Evolutionary conservation across 345 rosid species (phyloP).

Genomic region (Gossypium rotundifolium): DNA sequence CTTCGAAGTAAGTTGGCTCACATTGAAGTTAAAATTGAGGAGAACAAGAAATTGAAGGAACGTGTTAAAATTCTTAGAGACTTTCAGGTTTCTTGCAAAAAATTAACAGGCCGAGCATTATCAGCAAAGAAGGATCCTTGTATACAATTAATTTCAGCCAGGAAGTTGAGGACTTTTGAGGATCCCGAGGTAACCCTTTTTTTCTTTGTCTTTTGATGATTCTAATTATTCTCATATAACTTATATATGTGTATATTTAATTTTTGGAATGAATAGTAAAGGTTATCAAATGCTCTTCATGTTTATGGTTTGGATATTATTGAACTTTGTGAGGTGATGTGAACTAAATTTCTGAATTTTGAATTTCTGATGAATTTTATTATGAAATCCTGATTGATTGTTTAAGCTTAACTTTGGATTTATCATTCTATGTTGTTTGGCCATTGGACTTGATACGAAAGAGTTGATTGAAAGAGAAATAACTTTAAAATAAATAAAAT

Average conservation of each 20-base stretch:
- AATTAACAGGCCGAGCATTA: constrained; percentile 51
- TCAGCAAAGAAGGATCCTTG: constrained; percentile 72
- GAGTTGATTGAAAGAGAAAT: too few relatives aligned
- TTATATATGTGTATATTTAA: not conserved
- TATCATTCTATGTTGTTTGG: too few relatives aligned
- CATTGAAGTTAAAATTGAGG: constrained; percentile 75
- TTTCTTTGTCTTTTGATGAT: not conserved
- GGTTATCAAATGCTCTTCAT: not conserved
- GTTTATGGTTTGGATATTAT: not conserved
- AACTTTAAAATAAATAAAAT: too few relatives aligned
- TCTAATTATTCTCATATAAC: not conserved
- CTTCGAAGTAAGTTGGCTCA: constrained; percentile 54
- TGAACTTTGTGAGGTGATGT: too few relatives aligned
- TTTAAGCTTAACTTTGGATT: too few relatives aligned
- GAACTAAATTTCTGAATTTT: too few relatives aligned
- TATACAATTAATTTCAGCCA: constrained; percentile 56
- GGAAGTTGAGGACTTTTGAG: constrained; percentile 26
- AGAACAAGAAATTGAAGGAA: constrained; percentile 66
- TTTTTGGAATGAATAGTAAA: not conserved
- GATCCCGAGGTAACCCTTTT: constrained; percentile 45
- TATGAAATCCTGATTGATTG: too few relatives aligned
- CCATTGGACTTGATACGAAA: too few relatives aligned
- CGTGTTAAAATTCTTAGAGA: constrained; percentile 65
- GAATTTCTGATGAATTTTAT: too few relatives aligned
- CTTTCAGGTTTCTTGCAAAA: constrained; percentile 69